phyloP scores from a whole-genome alignment of 23 red algal genomes.

The Cyanidioschyzon merolae region DNA sequence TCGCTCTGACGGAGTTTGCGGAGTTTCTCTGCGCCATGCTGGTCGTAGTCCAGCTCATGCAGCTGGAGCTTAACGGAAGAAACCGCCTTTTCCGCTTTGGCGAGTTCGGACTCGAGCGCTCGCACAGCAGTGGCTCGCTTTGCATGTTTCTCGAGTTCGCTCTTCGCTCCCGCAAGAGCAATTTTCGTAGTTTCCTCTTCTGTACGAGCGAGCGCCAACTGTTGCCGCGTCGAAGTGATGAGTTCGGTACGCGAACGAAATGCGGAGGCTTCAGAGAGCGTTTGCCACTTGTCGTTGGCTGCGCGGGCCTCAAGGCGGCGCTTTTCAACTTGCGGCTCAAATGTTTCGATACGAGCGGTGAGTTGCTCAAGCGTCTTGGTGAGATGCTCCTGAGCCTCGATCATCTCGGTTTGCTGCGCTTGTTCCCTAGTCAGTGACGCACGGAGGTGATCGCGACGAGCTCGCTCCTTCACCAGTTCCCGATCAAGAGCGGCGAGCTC shows the following conservation, averaged over 20 bases:
- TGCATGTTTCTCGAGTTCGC: not conserved
- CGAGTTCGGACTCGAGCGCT: slow-evolving; percentile 34
- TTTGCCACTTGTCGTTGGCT: not conserved
- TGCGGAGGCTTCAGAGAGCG: slow-evolving; percentile 28
- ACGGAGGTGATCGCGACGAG: not conserved
- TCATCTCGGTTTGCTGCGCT: not conserved
- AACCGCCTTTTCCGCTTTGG: slow-evolving; percentile 37
- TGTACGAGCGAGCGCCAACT: slow-evolving; percentile 27
- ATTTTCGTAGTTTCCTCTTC: slow-evolving; percentile 37
- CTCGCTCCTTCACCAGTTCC: not conserved
- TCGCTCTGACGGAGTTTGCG: slow-evolving; percentile 23
- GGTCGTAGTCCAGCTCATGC: slow-evolving; percentile 84
- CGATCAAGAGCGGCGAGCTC: not conserved
- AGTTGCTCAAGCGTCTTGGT: not conserved
- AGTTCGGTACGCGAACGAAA: slow-evolving; percentile 44
- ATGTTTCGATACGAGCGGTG: not conserved
- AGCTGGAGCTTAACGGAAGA: slow-evolving; percentile 49
- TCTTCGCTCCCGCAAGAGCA: slow-evolving; percentile 21
- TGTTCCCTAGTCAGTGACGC: not conserved
- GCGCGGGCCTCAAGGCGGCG: not conserved
- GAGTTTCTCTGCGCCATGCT: slow-evolving; percentile 29
- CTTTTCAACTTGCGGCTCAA: not conserved
- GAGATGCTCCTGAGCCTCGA: not conserved
- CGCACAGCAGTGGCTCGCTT: slow-evolving; percentile 32
- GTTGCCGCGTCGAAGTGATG: slow-evolving; percentile 39